Base-by-base conservation (phyloP, 148 eudicot species). In the Rheum nobile region DNA sequence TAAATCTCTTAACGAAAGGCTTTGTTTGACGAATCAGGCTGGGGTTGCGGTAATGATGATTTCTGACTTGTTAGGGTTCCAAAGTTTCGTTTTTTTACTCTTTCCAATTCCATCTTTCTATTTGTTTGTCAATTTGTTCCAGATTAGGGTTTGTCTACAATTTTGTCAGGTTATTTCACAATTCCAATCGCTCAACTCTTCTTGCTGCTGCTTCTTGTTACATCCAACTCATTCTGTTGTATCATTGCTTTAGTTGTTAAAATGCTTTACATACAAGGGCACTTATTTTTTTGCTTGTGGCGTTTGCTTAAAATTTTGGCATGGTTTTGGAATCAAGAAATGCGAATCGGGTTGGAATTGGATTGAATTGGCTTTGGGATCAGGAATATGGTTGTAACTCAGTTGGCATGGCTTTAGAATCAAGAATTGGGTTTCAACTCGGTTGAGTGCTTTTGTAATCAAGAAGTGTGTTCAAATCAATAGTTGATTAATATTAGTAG, bases 1-100 rank as follows among this genome's bases (percentile, higher is more conserved):
- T 16, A 14, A 63, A 29, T 31, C 32, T 13, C 38, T 31, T 2
- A 63, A 12, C 19, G 37, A 16, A 32, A 63, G 37, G 4, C 1
- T 3, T 34, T 29, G 68, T 14, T 63, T 32, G 28, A 31, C n/a
- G 68, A 63, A 9, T 63, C 31, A 1, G 38, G 68, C 19, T 16
- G 37, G 38, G 38, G 11, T 12, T 16, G 31, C 31, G 68, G 31
- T 29, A 29, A 63, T 17, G 3, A 31, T 31, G 68, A 31, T 63
- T 63, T 12, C 21, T 31, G 68, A 59, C n/a, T 63, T 31, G 68
- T 63, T 63, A 63, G 68, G 68, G 68, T 63, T 63, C 31, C 38
- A 63, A 41, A 12, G 68, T 13, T 29, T 29, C 68, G 37, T 57
- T 11, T 26, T 28, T 55, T 21, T 26, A 26, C 3, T 41, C 43